Percentiles rank a stretch among this genome's conserved stretches.
Evolutionary conservation across 2,329 filamentous ascomycete species (phyloP).

Genomic region (Trichoderma simmonsii): DNA sequence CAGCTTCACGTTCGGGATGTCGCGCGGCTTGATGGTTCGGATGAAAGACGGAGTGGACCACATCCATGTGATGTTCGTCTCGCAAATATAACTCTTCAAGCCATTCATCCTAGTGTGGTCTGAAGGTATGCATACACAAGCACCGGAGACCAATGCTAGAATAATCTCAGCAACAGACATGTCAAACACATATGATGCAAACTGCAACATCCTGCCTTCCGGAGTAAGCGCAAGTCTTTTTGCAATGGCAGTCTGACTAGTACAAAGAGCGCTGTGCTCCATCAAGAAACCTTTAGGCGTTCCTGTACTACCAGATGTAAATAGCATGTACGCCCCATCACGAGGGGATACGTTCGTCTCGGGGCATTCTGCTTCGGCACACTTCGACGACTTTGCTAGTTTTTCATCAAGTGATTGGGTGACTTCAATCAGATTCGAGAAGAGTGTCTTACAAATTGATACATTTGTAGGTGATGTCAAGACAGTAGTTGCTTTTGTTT

Average conservation of each 20-base stretch:
- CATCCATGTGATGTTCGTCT: not conserved
- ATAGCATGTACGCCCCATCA: slow-evolving; percentile 21
- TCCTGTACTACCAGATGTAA: slow-evolving; percentile 23
- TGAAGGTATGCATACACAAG: slow-evolving; percentile 9
- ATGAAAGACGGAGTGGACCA: slow-evolving; percentile 1
- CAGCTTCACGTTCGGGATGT: not conserved
- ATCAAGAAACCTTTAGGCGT: slow-evolving; percentile 23
- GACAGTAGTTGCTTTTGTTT: not conserved
- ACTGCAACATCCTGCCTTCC: not conserved
- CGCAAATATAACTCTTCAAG: not conserved
- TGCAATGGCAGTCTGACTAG: not conserved
- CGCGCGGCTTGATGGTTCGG: slow-evolving; percentile 1
- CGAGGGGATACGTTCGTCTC: not conserved
- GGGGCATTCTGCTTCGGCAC: not conserved
- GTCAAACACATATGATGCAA: slow-evolving; percentile 9
- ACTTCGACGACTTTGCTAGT: not conserved
- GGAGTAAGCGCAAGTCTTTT: not conserved
- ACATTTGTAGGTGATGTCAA: not conserved
- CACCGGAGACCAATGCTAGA: not conserved
- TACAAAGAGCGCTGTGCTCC: slow-evolving; percentile 13
- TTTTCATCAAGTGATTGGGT: not conserved
- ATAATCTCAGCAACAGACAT: slow-evolving; percentile 1
- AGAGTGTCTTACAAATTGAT: not conserved
- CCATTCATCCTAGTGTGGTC: slow-evolving; percentile 8
- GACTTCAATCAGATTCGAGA: not conserved